These are phyloP conservation scores for Fraxinus nigra DNA, from an alignment of 305 asterid species.

Conservation along the genomic window DNA sequence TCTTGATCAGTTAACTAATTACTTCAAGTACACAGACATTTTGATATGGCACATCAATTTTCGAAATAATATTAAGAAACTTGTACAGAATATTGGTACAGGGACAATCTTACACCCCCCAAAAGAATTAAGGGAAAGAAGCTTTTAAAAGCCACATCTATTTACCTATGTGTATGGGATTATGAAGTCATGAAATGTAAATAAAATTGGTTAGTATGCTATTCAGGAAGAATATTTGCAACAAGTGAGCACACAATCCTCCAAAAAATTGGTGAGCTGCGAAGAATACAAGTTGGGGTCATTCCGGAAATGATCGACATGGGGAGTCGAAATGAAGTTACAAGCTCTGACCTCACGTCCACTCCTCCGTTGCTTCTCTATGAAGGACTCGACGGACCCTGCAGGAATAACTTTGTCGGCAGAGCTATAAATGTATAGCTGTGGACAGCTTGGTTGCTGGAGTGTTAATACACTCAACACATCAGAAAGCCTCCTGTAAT, in stretches of 20 bases:
- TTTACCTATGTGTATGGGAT: neutral
- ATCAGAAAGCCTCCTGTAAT: constrained; percentile 79
- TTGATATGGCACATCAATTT: neutral
- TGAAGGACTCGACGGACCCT: constrained; percentile 78
- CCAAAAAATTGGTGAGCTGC: constrained; percentile 78
- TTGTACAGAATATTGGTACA: neutral
- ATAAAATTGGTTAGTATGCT: constrained; percentile 22
- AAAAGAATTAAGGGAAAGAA: neutral
- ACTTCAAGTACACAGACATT: neutral
- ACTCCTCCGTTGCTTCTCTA: constrained; percentile 64
- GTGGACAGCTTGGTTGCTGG: constrained; percentile 84
- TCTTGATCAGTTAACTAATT: too few relatives aligned
- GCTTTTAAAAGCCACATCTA: constrained; percentile 1
- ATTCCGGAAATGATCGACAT: constrained; percentile 89
- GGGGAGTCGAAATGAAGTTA: constrained; percentile 81
- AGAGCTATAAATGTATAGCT: constrained; percentile 84
- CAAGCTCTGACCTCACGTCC: constrained; percentile 85
- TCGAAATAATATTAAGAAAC: neutral
- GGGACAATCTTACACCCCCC: neutral
- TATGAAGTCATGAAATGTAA: neutral
- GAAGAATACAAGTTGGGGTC: constrained; percentile 75
- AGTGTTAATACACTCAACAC: constrained; percentile 57
- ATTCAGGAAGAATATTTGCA: constrained; percentile 48
- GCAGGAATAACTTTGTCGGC: constrained; percentile 92
- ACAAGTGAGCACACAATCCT: constrained; percentile 67